These are phyloP conservation scores for Lyophyllum semitale DNA, from an alignment of 768 basidiomycete genomes.

Conservation along the genomic window DNA sequence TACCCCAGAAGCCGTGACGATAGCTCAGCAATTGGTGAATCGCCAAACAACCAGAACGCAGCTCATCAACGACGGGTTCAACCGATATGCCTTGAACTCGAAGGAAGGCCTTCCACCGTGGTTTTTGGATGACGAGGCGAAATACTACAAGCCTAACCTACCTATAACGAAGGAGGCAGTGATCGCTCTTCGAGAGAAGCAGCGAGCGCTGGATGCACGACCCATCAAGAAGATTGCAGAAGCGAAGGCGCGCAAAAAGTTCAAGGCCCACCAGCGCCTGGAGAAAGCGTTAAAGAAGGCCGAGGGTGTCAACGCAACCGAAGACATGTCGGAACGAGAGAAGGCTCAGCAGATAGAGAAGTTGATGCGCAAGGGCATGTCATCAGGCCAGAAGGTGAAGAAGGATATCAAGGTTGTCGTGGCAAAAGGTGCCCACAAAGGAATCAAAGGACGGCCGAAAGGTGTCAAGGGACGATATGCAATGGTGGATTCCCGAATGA, in stretches of 20 bases:
- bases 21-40: slow-evolving; percentile 91
- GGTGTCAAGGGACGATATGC: slow-evolving; percentile 94
- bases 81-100: slow-evolving; percentile 86
- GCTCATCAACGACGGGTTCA: slow-evolving; percentile 94
- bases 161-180: slow-evolving; percentile 98
- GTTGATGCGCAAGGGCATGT: slow-evolving; percentile 79
- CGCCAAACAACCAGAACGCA: slow-evolving; percentile 85
- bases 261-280: slow-evolving; percentile 79
- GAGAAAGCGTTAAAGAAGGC: slow-evolving; percentile 97
- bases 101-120: slow-evolving; percentile 92
- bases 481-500: slow-evolving; percentile 94
- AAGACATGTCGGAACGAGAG: slow-evolving; percentile 92
- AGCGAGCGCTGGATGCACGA: slow-evolving; percentile 91
- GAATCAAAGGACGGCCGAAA: slow-evolving; percentile 89
- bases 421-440: slow-evolving; percentile 87
- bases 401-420: slow-evolving; percentile 87
- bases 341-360: slow-evolving; percentile 94
- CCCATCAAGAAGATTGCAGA: slow-evolving; percentile 99
- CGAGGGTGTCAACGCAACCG: slow-evolving; percentile 84
- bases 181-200: slow-evolving; percentile 79
- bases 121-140: slow-evolving; percentile 97
- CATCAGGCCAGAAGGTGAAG: slow-evolving; percentile 64
- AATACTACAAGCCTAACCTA: slow-evolving; percentile 90
- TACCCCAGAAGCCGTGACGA: slow-evolving; percentile 87
- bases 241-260: slow-evolving; percentile 96